These are phyloP conservation scores for Diaporthe aspalathi DNA, from an alignment of 2,329 filamentous ascomycete species.

Conservation along the genomic window DNA sequence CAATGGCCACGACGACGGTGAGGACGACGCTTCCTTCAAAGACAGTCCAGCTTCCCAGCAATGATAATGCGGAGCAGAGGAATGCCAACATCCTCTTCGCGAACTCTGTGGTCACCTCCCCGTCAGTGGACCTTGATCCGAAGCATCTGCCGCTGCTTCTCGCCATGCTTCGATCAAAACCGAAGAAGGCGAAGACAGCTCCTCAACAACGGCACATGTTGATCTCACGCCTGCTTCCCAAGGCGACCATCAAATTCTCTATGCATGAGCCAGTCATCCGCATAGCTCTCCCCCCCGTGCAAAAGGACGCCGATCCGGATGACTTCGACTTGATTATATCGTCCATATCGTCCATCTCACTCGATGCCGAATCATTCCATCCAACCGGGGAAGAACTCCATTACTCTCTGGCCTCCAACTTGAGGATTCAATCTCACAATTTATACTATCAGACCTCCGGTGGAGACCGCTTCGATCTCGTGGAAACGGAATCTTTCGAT, in stretches of 20 bases:
- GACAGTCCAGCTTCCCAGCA: slow-evolving; percentile 82
- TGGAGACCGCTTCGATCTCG: slow-evolving; percentile 84
- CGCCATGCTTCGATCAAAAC: slow-evolving; percentile 74
- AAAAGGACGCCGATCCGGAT: slow-evolving; percentile 71
- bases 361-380: slow-evolving; percentile 97
- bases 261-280: slow-evolving; percentile 96
- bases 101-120: slow-evolving; percentile 95
- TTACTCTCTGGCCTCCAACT: slow-evolving; percentile 85
- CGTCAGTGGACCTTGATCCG: slow-evolving; percentile 91
- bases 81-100: slow-evolving; percentile 97
- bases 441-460: slow-evolving; percentile 94
- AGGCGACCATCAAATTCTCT: slow-evolving; percentile 93
- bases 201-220: slow-evolving; percentile 69
- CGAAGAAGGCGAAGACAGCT: slow-evolving; percentile 54
- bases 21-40: slow-evolving; percentile 96
- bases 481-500: slow-evolving; percentile 89
- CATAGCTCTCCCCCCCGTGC: slow-evolving; percentile 85
- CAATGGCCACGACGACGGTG: slow-evolving; percentile 96
- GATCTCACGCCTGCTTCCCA: slow-evolving; percentile 91
- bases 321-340: slow-evolving; percentile 97
- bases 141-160: slow-evolving; percentile 89
- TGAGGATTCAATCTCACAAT: slow-evolving; percentile 86
- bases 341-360: slow-evolving; percentile 90
- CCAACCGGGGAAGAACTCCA: slow-evolving; percentile 84
- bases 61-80: slow-evolving; percentile 80